A percentile compares a stretch with the other conserved stretches of the same genome.
Evolutionary conservation across 176 grass and related monocot species (phyloP).

Genomic region (Olyra latifolia): DNA sequence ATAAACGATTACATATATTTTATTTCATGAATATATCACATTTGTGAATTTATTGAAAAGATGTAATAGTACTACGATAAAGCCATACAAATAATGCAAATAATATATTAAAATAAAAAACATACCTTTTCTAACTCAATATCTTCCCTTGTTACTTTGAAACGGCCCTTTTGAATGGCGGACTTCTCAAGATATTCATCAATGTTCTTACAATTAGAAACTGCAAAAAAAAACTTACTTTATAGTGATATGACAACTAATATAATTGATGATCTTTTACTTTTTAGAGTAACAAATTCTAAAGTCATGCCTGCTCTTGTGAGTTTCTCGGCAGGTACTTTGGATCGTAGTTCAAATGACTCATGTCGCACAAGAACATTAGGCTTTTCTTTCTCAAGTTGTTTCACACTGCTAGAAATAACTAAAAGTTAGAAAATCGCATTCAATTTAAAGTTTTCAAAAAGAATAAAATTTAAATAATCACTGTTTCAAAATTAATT

Average conservation of each 20-base stretch:
- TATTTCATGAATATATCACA: background rate
- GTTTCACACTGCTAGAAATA: conserved; percentile 43
- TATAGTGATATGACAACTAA: background rate
- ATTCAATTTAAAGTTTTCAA: background rate
- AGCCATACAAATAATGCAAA: background rate
- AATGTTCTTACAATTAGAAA: conserved; percentile 38
- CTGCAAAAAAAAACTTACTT: conserved; percentile 9
- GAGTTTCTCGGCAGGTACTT: conserved; percentile 26
- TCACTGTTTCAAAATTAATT: background rate
- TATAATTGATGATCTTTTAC: background rate
- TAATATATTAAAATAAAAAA: background rate
- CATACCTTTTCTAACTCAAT: conserved; percentile 50
- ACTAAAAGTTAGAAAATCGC: background rate
- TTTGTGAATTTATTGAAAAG: background rate
- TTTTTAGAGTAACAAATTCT: conserved; percentile 14
- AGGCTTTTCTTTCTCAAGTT: conserved; percentile 24
- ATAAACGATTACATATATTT: background rate
- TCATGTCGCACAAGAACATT: conserved; percentile 37
- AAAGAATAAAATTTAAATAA: background rate
- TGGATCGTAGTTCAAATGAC: conserved; percentile 38
- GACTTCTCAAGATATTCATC: conserved; percentile 49
- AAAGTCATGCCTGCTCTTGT: conserved; percentile 45
- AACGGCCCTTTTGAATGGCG: conserved; percentile 57
- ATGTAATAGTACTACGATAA: background rate
- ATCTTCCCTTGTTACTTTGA: conserved; percentile 59